phyloP scores from a whole-genome alignment of 2,329 filamentous ascomycete species.

The Ophiocordyceps camponoti-leonardi region DNA sequence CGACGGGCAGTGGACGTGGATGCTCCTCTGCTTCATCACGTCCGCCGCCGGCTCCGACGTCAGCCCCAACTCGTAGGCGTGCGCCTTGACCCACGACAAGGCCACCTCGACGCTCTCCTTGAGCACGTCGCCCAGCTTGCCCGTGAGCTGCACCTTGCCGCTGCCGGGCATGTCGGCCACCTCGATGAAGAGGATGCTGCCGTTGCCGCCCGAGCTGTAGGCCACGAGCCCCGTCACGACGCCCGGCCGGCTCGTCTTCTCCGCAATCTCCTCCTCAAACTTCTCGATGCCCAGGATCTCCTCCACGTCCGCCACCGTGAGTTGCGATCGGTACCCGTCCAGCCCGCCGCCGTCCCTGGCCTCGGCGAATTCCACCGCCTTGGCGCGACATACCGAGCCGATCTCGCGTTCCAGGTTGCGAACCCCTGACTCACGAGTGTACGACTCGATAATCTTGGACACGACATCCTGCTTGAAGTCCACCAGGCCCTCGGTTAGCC shows the following conservation, averaged over 20 bases:
- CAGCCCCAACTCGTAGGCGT: constrained; percentile 79
- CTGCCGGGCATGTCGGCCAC: constrained; percentile 92
- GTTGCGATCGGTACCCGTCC: constrained; percentile 52
- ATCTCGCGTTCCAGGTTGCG: constrained; percentile 93
- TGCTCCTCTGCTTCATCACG: constrained; percentile 86
- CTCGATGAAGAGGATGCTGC: constrained; percentile 95
- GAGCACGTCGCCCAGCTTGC: constrained; percentile 88
- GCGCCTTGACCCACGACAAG: constrained; percentile 90
- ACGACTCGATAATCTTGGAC: constrained; percentile 88
- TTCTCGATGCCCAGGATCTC: constrained; percentile 82
- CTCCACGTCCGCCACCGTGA: constrained; percentile 71
- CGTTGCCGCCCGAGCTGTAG: constrained; percentile 82
- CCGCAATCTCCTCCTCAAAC: constrained; percentile 90
- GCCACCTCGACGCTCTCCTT: constrained; percentile 97
- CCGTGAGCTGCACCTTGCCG: constrained; percentile 84
- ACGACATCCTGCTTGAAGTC: constrained; percentile 67
- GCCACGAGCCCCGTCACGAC: constrained; percentile 94
- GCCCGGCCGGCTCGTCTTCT: constrained; percentile 66
- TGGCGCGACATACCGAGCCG: constrained; percentile 81
- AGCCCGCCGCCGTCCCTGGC: constrained; percentile 58
- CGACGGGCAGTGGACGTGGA: constrained; percentile 91
- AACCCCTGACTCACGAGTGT: constrained; percentile 91
- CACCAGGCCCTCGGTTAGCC: constrained; percentile 60
- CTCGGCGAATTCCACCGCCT: constrained; percentile 89
- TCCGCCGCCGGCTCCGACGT: constrained; percentile 68